A percentile compares a stretch with the other conserved stretches of the same genome.
Conservation (phyloP, 192 early-diverging fungal species). For the Coemansia sp. region DNA sequence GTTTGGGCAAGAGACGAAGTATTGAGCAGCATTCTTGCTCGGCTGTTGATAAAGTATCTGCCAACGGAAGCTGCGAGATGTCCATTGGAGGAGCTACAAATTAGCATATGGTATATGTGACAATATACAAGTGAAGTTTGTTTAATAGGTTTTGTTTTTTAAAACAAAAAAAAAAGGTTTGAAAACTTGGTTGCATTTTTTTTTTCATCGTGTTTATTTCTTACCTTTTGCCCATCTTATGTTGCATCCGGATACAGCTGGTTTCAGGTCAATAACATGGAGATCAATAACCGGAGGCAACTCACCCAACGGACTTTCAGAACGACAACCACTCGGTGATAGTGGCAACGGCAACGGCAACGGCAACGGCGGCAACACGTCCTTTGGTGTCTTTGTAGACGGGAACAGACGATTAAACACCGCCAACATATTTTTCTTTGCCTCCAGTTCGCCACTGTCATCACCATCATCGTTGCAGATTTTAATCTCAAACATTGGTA, state of each 20-base stretch:
- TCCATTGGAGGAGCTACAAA: conserved; percentile 50
- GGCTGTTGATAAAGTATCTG: conserved; percentile 25
- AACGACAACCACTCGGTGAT: not conserved
- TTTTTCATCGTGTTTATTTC: not conserved
- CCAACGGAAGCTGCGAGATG: conserved; percentile 33
- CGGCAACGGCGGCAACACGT: not conserved
- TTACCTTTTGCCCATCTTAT: conserved; percentile 6
- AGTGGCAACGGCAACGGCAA: not conserved
- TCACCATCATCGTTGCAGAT: not conserved
- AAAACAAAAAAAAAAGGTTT: no score
- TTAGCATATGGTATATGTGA: no score
- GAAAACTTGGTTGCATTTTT: not conserved
- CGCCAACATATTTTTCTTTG: not conserved
- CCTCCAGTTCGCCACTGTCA: not conserved
- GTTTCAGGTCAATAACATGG: not conserved
- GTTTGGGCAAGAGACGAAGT: conserved; percentile 41
- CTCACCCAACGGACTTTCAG: not conserved
- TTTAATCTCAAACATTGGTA: conserved; percentile 1
- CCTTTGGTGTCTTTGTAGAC: not conserved
- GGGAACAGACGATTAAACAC: not conserved
- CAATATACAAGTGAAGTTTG: no score
- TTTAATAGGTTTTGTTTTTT: no score
- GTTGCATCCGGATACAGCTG: not conserved
- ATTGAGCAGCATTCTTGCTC: conserved; percentile 50
- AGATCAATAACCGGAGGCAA: not conserved